Percentiles rank a stretch among this genome's conserved stretches.
Evolutionary conservation across 108 stramenopile genomes (phyloP).

Genomic region (Stephanodiscus minutulus): DNA sequence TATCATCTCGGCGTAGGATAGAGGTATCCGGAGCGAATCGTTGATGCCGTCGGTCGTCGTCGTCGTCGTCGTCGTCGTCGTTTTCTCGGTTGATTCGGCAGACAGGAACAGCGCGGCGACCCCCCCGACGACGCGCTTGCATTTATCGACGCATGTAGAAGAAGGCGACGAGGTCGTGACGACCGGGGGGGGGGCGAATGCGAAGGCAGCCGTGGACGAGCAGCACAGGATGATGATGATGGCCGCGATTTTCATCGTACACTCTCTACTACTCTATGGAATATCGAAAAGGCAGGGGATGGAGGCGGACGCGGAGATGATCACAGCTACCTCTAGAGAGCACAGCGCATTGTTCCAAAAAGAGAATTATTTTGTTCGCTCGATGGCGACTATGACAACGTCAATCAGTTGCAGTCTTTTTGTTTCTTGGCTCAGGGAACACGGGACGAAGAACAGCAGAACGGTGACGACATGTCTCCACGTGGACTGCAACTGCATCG

Average conservation of each 20-base stretch:
- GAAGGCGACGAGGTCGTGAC: not conserved
- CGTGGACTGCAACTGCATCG: not conserved
- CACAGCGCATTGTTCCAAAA: too few relatives aligned
- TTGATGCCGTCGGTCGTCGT: slow-evolving; percentile 3
- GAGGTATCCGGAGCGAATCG: slow-evolving; percentile 58
- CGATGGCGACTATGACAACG: too few relatives aligned
- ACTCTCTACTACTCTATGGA: too few relatives aligned
- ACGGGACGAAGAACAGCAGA: too few relatives aligned
- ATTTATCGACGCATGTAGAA: not conserved
- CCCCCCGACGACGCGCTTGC: not conserved
- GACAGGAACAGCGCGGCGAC: slow-evolving; percentile 9
- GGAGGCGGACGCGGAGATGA: not conserved
- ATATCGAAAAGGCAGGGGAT: too few relatives aligned
- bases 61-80: slow-evolving; percentile 3
- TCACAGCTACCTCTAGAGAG: too few relatives aligned
- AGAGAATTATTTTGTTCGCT: too few relatives aligned
- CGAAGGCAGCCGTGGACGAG: slow-evolving; percentile 6
- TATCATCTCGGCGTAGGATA: slow-evolving; percentile 80
- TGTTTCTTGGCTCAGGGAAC: too few relatives aligned
- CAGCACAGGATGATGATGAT: not conserved
- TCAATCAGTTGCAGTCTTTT: too few relatives aligned
- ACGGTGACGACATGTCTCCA: too few relatives aligned
- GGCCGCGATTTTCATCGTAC: slow-evolving; percentile 4
- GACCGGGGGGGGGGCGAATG: not conserved
- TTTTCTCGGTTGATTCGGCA: slow-evolving; percentile 10